Conservation (phyloP, 192 early-diverging fungal genomes). For the Coemansia sp. region DNA sequence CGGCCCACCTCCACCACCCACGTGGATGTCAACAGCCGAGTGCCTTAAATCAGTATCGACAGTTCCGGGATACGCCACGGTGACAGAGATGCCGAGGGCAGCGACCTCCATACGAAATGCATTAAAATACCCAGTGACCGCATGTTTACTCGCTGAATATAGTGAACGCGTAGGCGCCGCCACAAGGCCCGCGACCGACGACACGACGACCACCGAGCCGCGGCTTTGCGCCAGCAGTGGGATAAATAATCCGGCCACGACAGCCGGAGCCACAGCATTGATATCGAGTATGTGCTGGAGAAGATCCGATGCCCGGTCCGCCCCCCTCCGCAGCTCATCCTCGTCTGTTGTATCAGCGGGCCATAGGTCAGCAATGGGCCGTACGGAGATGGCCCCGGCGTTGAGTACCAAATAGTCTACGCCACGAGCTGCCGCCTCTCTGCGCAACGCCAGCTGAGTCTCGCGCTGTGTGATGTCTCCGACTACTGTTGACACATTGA, state of each 20-base stretch:
- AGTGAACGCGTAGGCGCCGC: conserved; percentile 77
- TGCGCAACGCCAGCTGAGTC: conserved; percentile 54
- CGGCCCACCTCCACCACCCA: not conserved
- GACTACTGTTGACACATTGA: conserved; percentile 26
- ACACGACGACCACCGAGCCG: conserved; percentile 65
- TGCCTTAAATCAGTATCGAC: conserved; percentile 73
- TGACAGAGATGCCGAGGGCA: conserved; percentile 63
- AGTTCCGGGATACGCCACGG: conserved; percentile 71
- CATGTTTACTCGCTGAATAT: conserved; percentile 82
- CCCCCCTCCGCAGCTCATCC: conserved; percentile 10
- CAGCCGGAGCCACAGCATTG: conserved; percentile 63
- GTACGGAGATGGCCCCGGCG: conserved; percentile 76
- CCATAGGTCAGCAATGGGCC: conserved; percentile 65
- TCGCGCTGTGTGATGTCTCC: conserved; percentile 64
- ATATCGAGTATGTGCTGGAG: conserved; percentile 58
- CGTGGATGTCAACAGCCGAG: conserved; percentile 63
- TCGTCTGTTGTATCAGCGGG: conserved; percentile 13
- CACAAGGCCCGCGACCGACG: conserved; percentile 72
- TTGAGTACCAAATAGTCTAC: conserved; percentile 76
- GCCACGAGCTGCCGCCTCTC: conserved; percentile 31
- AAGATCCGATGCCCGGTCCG: conserved; percentile 36
- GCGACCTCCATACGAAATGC: conserved; percentile 78
- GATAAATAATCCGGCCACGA: conserved; percentile 59
- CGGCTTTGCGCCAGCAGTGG: conserved; percentile 58
- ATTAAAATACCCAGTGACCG: conserved; percentile 80